Percentiles rank a stretch among this genome's conserved stretches.
Conservation (phyloP, 164 flowering plant species). For the Aristolochia fimbriata region DNA sequence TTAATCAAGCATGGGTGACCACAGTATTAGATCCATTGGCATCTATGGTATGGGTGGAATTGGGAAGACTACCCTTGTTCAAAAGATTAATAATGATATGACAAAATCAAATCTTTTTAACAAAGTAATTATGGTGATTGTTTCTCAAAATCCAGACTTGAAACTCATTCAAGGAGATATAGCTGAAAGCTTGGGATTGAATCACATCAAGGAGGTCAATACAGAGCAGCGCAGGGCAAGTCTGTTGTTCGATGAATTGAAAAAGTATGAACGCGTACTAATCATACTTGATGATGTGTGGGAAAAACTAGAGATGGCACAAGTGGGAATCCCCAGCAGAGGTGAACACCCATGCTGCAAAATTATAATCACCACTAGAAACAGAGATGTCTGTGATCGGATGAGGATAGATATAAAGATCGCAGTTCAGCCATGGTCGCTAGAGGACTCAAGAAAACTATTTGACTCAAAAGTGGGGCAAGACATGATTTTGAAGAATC, state of each 20-base stretch:
- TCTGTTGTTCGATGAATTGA: too few relatives aligned
- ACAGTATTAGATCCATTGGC: too few relatives aligned
- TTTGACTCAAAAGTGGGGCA: slow-evolving; percentile 9
- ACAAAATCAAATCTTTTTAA: too few relatives aligned
- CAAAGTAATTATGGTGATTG: too few relatives aligned
- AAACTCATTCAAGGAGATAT: slow-evolving; percentile 1
- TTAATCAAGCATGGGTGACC: slow-evolving; percentile 4
- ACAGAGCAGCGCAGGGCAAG: slow-evolving; percentile 1
- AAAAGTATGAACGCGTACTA: too few relatives aligned
- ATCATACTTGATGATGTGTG: slow-evolving; percentile 32
- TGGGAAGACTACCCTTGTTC: too few relatives aligned
- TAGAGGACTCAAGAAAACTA: slow-evolving; percentile 11
- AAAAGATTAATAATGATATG: too few relatives aligned
- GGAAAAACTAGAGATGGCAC: slow-evolving; percentile 11
- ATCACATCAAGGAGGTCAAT: neutral
- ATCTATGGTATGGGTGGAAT: too few relatives aligned
- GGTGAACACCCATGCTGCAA: slow-evolving; percentile 6
- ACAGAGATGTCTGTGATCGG: neutral
- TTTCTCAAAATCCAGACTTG: neutral
- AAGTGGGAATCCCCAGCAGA: slow-evolving; percentile 17
- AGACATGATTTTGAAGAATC: neutral
- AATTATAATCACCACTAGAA: slow-evolving; percentile 15
- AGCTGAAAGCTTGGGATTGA: slow-evolving; percentile 3
- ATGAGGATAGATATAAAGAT: slow-evolving; percentile 8
- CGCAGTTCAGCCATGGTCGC: neutral